Evolutionary conservation across 2,329 filamentous ascomycete species (phyloP).

Genomic region (Sporothrix humicola): DNA sequence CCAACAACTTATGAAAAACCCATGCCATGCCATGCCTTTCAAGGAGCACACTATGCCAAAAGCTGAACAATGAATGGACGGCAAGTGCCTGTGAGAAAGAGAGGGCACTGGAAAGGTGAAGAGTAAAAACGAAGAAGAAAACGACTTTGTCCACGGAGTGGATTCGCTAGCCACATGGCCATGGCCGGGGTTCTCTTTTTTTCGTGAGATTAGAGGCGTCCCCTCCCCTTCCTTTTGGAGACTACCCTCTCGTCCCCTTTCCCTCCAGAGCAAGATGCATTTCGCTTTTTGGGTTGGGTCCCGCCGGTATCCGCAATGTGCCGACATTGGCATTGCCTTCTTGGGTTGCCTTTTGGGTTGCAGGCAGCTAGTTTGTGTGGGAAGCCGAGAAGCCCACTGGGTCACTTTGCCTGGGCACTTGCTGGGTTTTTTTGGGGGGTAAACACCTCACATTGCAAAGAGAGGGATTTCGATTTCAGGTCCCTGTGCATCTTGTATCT

Average conservation of each 20-base stretch:
- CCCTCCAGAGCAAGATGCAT: conserved; percentile 22
- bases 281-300: conserved; percentile 6
- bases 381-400: neutral
- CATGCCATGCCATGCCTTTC: neutral
- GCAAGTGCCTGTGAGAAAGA: neutral
- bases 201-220: conserved; percentile 22
- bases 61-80: neutral
- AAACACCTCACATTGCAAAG: too few relatives aligned
- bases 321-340: conserved; percentile 18
- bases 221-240: too few relatives aligned
- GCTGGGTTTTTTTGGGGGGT: neutral
- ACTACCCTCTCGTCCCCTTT: neutral
- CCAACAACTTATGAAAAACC: neutral
- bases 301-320: conserved; percentile 19
- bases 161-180: conserved; percentile 25
- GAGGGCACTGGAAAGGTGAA: neutral
- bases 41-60: neutral
- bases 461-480: too few relatives aligned
- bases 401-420: neutral
- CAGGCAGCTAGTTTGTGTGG: neutral
- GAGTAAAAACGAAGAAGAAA: neutral
- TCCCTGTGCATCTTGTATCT: conserved; percentile 5
- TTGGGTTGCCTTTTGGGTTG: too few relatives aligned
- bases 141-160: conserved; percentile 3
- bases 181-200: conserved; percentile 19